Base-by-base conservation (phyloP, 257 asterid species). In the Thymus quinquecostatus region DNA sequence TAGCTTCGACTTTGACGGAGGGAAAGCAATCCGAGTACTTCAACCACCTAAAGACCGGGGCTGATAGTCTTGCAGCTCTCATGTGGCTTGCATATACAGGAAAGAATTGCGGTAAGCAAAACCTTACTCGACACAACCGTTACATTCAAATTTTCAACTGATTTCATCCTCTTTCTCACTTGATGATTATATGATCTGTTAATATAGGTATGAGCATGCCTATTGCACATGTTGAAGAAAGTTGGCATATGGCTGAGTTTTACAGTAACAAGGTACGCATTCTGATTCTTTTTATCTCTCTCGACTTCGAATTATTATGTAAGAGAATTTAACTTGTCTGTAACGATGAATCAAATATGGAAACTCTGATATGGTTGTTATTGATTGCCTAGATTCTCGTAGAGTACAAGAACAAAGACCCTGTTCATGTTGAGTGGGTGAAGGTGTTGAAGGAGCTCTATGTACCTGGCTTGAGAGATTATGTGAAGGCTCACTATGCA, bases 201-300 rank as follows among this genome's bases (percentile, higher is more conserved):
- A 13, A 41, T 54, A 55, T 75, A 92, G 98, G 97, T 71, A 83
- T 90, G 93, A 86, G 88, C 90, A 87, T 92, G 98, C 98, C 96
- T 44, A 83, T 66, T 70, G 96, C 95, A 14, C 96, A 90, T 54
- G 97, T 92, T 56, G 98, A 92, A 78, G 98, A 92, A 78, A 87
- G 87, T 76, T 92, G 97, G 98, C 92, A 87, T 59, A 92, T 80
- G 89, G 96, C 97, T 58, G 98, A 92, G 78, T 92, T 92, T 79
- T 92, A 87, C 71, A 70, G 82, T 77, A 92, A 92, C 81, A 92
- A 92, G 97, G 98, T 92, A 71, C 12, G 36, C 63, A 30, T 5
- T 32, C 33, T 14, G 14, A 43, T 53, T 60, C 32, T n/a, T 13
- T 33, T 7, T 54, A 64, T 69, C 50, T 54, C 68, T 69, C 50